Base-by-base conservation (phyloP, 2,329 filamentous ascomycete species). In the Aspergillus piperis region DNA sequence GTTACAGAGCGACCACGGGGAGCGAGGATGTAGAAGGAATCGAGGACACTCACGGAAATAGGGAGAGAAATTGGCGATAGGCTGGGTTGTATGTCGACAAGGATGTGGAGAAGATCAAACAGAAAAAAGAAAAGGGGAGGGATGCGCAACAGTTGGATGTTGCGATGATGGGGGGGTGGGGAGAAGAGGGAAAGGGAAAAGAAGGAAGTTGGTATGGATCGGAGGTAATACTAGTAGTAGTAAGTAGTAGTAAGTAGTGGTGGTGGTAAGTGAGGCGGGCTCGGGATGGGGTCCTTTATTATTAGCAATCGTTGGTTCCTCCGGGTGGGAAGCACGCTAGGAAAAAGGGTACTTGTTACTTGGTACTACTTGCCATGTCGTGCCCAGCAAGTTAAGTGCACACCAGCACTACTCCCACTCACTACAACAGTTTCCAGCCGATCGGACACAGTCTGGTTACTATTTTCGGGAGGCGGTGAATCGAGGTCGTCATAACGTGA, bases 271-370 rank as follows among this genome's bases (percentile, higher is more conserved):
- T 41, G 51, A 32, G 50, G 30, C 50, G 50, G 50, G 32, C 30
- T 38, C 32, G 50, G 32, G 19, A 52, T 32, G 50, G 50, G 49
- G 21, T 11, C 41, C 41, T 52, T 53, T 41, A 53, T 53, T 53
- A 52, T 52, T 52, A 53, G 48, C 21, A 49, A 36, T 36, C 32
- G 47, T 30, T 30, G 15, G 17, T 49, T 49, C 47, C 47, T 49
- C 17, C 47, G 47, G 47, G 47, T 11, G 47, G 21, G 21, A 49
- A 27, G 8, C 5, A 25, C 32, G 32, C 32, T 36, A 36, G 32
- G 5, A 36, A 15, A 36, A 36, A 36, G 32, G 32, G 32, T 15
- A 36, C 21, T 44, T 36, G 11, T 5, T 36, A 36, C 32, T 36
- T 36, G 32, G 32, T 36, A 30, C 27, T 30, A 36, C 11, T 36